Evolutionary conservation across 73 alveolate species (phyloP).

Genomic region (Symbiodinium natans): DNA sequence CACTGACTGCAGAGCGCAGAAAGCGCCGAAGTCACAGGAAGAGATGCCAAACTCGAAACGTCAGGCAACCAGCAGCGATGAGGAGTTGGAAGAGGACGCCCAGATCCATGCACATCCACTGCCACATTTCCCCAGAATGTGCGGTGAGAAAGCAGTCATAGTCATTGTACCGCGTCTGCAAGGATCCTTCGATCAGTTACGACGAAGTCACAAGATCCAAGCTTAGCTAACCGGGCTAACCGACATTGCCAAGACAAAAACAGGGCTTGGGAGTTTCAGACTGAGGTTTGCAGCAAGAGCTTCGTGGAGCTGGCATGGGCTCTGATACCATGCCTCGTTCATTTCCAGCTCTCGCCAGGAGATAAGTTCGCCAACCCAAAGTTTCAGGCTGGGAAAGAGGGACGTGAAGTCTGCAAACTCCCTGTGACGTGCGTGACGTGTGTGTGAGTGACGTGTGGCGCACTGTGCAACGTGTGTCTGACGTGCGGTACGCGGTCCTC

Average conservation of each 20-base stretch:
- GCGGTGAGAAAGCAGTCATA: neutral
- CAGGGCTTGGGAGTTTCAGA: neutral
- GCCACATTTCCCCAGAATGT: neutral
- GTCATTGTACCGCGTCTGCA: neutral
- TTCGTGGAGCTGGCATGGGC: constrained; percentile 29
- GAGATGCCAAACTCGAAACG: neutral
- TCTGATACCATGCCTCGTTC: too few species aligned
- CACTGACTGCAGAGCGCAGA: neutral
- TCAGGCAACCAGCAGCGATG: constrained; percentile 85
- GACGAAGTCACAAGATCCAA: constrained; percentile 46
- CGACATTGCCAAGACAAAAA: neutral
- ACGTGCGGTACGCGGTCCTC: too few species aligned
- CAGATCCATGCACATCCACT: neutral
- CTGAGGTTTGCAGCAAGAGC: constrained; percentile 56
- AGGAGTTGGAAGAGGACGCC: constrained; percentile 65
- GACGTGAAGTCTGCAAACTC: neutral
- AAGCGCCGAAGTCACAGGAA: neutral
- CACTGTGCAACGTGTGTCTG: too few species aligned
- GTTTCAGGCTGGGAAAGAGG: constrained; percentile 37
- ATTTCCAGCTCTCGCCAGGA: constrained; percentile 30
- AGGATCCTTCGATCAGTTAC: constrained; percentile 74
- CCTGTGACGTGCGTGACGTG: neutral
- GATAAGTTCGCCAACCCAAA: constrained; percentile 60
- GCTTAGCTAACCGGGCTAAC: neutral
- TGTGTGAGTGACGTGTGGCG: too few species aligned